These are phyloP conservation scores for Sclerotinia trifoliorum DNA, from an alignment of 2,329 filamentous ascomycete species.

Conservation along the genomic window DNA sequence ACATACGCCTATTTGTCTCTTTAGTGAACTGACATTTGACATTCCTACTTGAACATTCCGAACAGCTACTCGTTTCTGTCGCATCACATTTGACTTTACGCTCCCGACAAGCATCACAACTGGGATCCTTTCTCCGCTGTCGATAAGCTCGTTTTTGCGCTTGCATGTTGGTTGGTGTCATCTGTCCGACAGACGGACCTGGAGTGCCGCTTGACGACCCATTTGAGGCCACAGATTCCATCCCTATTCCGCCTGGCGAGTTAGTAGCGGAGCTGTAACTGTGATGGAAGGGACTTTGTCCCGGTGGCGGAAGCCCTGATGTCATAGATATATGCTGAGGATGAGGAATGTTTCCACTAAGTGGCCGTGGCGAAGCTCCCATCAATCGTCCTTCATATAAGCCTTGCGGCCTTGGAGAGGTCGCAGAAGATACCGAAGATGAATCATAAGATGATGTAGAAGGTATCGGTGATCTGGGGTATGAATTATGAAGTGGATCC, in stretches of 20 bases:
- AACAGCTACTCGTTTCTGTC: slow-evolving; percentile 93
- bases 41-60: slow-evolving; percentile 93
- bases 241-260: slow-evolving; percentile 45
- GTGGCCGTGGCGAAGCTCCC: slow-evolving; percentile 51
- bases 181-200: slow-evolving; percentile 43
- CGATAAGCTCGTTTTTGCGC: slow-evolving; percentile 92
- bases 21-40: slow-evolving; percentile 99
- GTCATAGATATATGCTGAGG: slow-evolving; percentile 54
- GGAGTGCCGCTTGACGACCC: slow-evolving; percentile 58
- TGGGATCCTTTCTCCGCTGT: slow-evolving; percentile 92
- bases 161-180: slow-evolving; percentile 53
- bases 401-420: slow-evolving; percentile 55
- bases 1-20: slow-evolving; percentile 97
- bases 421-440: slow-evolving; percentile 61
- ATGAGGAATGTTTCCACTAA: slow-evolving; percentile 48
- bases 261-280: slow-evolving; percentile 35
- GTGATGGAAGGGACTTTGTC: slow-evolving; percentile 36
- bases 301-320: slow-evolving; percentile 45
- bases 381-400: slow-evolving; percentile 55
- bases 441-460: slow-evolving; percentile 63
- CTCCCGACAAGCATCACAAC: slow-evolving; percentile 93
- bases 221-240: slow-evolving; percentile 59
- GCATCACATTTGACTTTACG: slow-evolving; percentile 87
- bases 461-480: slow-evolving; percentile 60
- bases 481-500: slow-evolving; percentile 55